These are phyloP conservation scores for Aspergillus fischeri DNA, from an alignment of 2,329 filamentous ascomycete species.

Conservation along the genomic window DNA sequence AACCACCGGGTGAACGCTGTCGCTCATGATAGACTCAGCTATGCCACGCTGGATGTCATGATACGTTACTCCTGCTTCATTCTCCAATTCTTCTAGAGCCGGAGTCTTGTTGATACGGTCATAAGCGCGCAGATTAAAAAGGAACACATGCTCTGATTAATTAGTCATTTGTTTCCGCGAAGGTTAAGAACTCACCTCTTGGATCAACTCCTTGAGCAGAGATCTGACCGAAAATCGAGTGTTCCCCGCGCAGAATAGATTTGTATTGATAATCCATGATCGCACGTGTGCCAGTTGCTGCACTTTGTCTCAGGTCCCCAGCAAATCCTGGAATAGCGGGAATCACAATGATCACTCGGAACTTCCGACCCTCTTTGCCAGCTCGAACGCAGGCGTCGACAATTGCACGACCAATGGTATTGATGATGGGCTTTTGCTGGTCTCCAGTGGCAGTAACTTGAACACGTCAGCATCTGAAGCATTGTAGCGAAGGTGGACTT, in stretches of 20 bases:
- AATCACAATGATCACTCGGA: constrained; percentile 84
- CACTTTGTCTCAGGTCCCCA: constrained; percentile 78
- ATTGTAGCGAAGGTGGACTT: constrained; percentile 19
- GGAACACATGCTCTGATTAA: constrained; percentile 67
- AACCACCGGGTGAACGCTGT: constrained; percentile 57
- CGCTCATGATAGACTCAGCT: constrained; percentile 81
- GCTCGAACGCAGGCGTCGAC: constrained; percentile 85
- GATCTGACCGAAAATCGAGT: constrained; percentile 84
- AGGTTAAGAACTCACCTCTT: constrained; percentile 29
- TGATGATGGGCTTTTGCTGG: constrained; percentile 80
- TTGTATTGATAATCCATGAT: constrained; percentile 99
- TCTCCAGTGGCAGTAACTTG: constrained; percentile 79
- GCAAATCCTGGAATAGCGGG: constrained; percentile 92
- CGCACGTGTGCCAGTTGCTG: constrained; percentile 78
- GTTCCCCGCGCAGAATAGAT: constrained; percentile 83
- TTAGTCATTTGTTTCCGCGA: constrained; percentile 34
- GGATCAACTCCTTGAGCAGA: constrained; percentile 71
- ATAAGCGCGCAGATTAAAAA: constrained; percentile 91
- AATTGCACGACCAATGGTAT: constrained; percentile 81
- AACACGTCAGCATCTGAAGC: constrained; percentile 17
- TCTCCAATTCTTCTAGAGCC: constrained; percentile 68
- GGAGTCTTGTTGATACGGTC: constrained; percentile 85
- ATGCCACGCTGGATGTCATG: constrained; percentile 82
- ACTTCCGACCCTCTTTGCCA: constrained; percentile 77
- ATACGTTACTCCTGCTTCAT: constrained; percentile 77